A percentile compares a stretch with the other conserved stretches of the same genome.
Conservation (phyloP, 352 stramenopile species). For the Peronospora farinosa region DNA sequence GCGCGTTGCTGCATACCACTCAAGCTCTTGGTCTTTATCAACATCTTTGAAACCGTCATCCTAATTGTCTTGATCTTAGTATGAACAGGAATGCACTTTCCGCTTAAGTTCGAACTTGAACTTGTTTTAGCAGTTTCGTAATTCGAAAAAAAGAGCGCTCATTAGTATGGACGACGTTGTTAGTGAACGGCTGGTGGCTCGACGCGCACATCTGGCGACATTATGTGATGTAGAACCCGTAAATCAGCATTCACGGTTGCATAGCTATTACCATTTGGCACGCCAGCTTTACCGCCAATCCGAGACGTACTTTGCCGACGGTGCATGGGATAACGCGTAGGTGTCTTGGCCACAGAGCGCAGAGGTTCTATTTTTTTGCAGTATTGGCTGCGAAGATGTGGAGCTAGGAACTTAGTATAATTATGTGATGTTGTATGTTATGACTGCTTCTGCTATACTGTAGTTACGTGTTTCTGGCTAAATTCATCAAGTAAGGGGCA, state of each 20-base stretch:
- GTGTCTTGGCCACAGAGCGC: constrained; percentile 13
- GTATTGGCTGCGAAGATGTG: constrained; percentile 3
- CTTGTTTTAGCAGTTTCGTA: constrained; percentile 11
- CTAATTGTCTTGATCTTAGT: constrained; percentile 5
- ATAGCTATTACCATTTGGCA: constrained; percentile 67
- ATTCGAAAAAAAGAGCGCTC: constrained; percentile 26
- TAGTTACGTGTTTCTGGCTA: constrained; percentile 80
- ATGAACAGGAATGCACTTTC: background rate
- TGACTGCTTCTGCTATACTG: constrained; percentile 1
- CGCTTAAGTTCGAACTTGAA: constrained; percentile 31
- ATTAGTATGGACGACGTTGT: constrained; percentile 31
- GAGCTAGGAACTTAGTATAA: background rate
- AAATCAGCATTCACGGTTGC: constrained; percentile 52
- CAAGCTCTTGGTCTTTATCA: constrained; percentile 34
- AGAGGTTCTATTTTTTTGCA: constrained; percentile 32
- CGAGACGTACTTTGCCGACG: constrained; percentile 56
- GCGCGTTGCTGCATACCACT: constrained; percentile 44
- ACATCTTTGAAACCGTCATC: constrained; percentile 7
- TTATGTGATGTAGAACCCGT: constrained; percentile 61
- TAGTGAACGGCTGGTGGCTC: constrained; percentile 50
- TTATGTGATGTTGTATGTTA: background rate
- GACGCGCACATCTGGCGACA: constrained; percentile 48
- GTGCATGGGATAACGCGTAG: constrained; percentile 69
- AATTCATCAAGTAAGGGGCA: constrained; percentile 69
- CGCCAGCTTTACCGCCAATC: constrained; percentile 71